A percentile compares a stretch with the other conserved stretches of the same genome.
Conservation (phyloP, 306 rosid species). For the Sechiopsis laciniata region DNA sequence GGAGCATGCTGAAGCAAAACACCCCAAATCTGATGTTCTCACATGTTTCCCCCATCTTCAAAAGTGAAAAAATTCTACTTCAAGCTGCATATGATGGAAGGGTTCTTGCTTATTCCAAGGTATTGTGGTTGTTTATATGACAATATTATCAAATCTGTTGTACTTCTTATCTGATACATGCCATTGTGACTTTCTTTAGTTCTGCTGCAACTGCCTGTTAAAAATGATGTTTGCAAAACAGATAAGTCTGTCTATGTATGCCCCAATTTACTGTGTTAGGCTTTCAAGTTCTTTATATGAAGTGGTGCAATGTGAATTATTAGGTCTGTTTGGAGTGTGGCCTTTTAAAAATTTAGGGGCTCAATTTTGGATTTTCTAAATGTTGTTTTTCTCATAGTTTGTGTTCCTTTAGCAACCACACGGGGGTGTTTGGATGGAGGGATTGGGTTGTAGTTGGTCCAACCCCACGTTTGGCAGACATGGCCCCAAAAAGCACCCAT, state of each 20-base stretch:
- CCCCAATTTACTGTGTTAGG: background rate
- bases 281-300: background rate
- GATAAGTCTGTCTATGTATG: background rate
- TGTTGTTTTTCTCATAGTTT: too few relatives aligned
- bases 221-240: background rate
- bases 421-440: too few relatives aligned
- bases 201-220: conserved; percentile 4
- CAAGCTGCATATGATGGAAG: conserved; percentile 13
- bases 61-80: conserved; percentile 24
- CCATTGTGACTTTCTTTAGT: background rate
- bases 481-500: too few relatives aligned
- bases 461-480: too few relatives aligned
- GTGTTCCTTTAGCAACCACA: too few relatives aligned
- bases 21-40: conserved; percentile 61
- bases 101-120: background rate
- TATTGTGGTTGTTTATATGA: background rate
- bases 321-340: background rate
- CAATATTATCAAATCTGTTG: background rate
- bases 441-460: too few relatives aligned
- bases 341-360: background rate
- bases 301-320: background rate
- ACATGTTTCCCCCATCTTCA: conserved; percentile 66
- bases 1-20: conserved; percentile 83
- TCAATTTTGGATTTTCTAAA: too few relatives aligned
- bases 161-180: background rate